A percentile compares a stretch with the other conserved stretches of the same genome.
Conservation (phyloP, 352 stramenopile species). For the Elongisporangium prolatum region DNA sequence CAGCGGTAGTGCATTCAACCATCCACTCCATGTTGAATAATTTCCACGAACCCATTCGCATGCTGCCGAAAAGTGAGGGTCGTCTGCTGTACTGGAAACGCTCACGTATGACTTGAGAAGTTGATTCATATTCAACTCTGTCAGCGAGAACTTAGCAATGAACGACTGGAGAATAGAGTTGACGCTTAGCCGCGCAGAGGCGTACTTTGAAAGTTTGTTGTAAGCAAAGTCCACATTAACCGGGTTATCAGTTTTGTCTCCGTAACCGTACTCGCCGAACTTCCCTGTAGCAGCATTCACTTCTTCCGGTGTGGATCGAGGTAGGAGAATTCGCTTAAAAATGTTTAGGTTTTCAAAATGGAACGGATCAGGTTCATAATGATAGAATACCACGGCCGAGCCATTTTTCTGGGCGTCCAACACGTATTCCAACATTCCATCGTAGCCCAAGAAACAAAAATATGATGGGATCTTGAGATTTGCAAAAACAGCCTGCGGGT, state of each 20-base stretch:
- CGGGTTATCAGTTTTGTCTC: constrained; percentile 16
- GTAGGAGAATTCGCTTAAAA: constrained; percentile 19
- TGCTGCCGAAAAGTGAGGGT: constrained; percentile 18
- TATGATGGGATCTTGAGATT: constrained; percentile 18
- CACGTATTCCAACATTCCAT: constrained; percentile 3
- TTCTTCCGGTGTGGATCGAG: constrained; percentile 6
- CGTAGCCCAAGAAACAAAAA: constrained; percentile 17
- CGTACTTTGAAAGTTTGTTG: constrained; percentile 15
- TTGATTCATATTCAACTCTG: constrained; percentile 32
- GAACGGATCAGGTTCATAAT: constrained; percentile 22
- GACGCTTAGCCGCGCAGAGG: neutral
- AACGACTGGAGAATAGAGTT: constrained; percentile 6
- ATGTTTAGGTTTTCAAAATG: constrained; percentile 9
- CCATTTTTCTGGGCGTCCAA: constrained; percentile 10
- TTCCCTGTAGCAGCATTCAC: constrained; percentile 2
- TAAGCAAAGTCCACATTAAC: constrained; percentile 20
- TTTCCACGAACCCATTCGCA: constrained; percentile 29
- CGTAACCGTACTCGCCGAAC: constrained; percentile 27
- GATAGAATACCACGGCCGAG: constrained; percentile 16
- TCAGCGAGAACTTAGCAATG: constrained; percentile 26
- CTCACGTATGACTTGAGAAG: constrained; percentile 22
- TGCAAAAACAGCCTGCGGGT: constrained; percentile 13
- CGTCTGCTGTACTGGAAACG: neutral
- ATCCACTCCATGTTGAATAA: constrained; percentile 13
- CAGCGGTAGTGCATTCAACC: constrained; percentile 4